Conservation (phyloP, 768 basidiomycete genomes). For the Daedaleopsis sinensis region DNA sequence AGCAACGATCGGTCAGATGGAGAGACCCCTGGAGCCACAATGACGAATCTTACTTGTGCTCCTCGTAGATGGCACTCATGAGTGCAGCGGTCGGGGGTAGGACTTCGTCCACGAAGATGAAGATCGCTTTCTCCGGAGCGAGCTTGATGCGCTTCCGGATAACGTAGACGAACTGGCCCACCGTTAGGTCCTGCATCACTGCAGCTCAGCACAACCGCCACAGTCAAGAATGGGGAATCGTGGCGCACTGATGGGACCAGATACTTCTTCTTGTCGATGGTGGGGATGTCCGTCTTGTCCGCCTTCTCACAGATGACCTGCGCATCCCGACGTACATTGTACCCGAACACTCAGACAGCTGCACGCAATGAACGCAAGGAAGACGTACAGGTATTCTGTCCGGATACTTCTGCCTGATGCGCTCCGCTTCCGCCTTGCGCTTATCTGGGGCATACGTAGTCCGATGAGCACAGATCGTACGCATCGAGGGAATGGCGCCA, state of each 20-base stretch:
- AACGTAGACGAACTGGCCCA: conserved; percentile 99
- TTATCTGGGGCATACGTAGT: conserved; percentile 66
- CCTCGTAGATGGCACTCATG: conserved; percentile 99
- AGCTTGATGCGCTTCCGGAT: conserved; percentile 99
- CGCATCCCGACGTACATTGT: background rate
- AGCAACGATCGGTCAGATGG: background rate
- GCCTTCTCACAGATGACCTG: conserved; percentile 99
- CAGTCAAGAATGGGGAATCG: conserved; percentile 5
- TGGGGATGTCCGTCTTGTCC: conserved; percentile 96
- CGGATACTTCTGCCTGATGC: conserved; percentile 97
- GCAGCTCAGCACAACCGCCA: conserved; percentile 10
- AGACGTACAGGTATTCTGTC: conserved; percentile 93
- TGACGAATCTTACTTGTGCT: conserved; percentile 82
- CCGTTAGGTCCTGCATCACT: conserved; percentile 79
- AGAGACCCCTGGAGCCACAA: background rate
- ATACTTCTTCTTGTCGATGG: conserved; percentile 99
- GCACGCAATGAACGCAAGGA: background rate
- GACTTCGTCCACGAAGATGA: conserved; percentile 99
- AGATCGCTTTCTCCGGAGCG: conserved; percentile 99
- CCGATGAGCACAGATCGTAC: conserved; percentile 38
- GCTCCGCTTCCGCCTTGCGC: conserved; percentile 98
- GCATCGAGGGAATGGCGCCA: conserved; percentile 31
- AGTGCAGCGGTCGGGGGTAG: conserved; percentile 96
- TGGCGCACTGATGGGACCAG: conserved; percentile 88
- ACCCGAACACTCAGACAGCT: conserved; percentile 4